Evolutionary conservation across 768 basidiomycete genomes (phyloP), one percentile per base, ranked within the genome.

Genomic region (Gloeophyllum trabeum): DNA sequence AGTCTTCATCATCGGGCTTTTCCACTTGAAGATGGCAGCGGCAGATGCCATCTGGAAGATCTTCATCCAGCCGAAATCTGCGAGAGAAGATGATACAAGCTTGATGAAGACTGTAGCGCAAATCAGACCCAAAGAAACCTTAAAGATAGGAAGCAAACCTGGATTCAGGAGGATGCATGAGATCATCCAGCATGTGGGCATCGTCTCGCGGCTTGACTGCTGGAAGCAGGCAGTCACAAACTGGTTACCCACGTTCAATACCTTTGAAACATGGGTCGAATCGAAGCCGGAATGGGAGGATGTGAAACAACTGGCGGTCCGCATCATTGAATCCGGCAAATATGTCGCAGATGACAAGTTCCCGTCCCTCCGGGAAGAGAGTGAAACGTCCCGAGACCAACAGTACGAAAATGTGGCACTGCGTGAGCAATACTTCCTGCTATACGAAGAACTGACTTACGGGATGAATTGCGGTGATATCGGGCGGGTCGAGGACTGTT

Each of bases 381-480:
- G 40, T 3, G 19, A 20, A 10, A 21, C 5, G 1, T 43, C 48
- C 5, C 44, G 59, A 4, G 66, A 69, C 46, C 13, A 56, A 25
- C 54, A 61, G 13, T 43, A 48, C 10, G 60, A 65, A 44, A 70
- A 71, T 42, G 38, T 42, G 0, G 25, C 62, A 6, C 42, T 66
- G 0, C 22, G 48, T 2, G 52, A 66, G 10, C 46, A 62, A 22
- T 62, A 65, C 21, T 51, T 63, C 6, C 35, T 67, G 1, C 54
- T 70, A 0, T 71, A 72, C 41, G 60, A 66, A 28, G 68, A 70
- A 35, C 40, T 66, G 1, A 49, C 51, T 0, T 53, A 60, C 45
- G 53, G 58, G 2, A 51, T 57, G 49, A 55, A 56, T 19, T 7
- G 26, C 10, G 52, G 56, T 10, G 63, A 63, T 40, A 59, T 66